phyloP scores from a whole-genome alignment of 1,284 basidiomycete genomes.

The Papiliotrema nemorosa region DNA sequence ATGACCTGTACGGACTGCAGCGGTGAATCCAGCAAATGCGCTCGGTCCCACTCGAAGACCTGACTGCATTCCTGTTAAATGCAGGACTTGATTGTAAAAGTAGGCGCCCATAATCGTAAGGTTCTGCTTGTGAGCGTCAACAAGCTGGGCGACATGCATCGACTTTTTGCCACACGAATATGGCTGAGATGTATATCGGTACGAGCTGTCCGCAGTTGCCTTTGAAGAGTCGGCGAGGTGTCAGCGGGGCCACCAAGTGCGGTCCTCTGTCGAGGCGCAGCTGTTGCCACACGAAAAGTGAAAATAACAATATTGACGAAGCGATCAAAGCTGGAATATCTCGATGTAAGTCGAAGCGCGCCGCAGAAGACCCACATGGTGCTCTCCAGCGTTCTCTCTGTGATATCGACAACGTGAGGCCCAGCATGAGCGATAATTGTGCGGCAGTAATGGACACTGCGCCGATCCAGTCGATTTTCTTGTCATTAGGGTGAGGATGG shows the following conservation, averaged over 20 bases:
- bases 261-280: not conserved
- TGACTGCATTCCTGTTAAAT: slow-evolving; percentile 1
- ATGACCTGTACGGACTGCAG: slow-evolving; percentile 1
- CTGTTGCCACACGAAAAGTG: not conserved
- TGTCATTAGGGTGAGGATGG: not conserved
- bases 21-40: not conserved
- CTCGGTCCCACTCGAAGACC: slow-evolving; percentile 7
- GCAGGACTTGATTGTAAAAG: slow-evolving; percentile 9
- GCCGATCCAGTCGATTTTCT: not conserved
- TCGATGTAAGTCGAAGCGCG: no score
- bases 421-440: not conserved
- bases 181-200: slow-evolving; percentile 4
- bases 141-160: slow-evolving; percentile 3
- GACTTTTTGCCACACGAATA: slow-evolving; percentile 1
- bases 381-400: not conserved
- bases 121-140: not conserved
- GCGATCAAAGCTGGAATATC: not conserved
- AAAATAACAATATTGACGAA: not conserved
- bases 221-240: slow-evolving; percentile 1
- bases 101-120: slow-evolving; percentile 5
- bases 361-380: not conserved
- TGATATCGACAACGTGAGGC: not conserved
- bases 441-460: not conserved
- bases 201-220: not conserved
- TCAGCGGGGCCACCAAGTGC: not conserved